Base-by-base conservation (phyloP, 2,329 filamentous ascomycete genomes). In the Pseudopithomyces maydicus region DNA sequence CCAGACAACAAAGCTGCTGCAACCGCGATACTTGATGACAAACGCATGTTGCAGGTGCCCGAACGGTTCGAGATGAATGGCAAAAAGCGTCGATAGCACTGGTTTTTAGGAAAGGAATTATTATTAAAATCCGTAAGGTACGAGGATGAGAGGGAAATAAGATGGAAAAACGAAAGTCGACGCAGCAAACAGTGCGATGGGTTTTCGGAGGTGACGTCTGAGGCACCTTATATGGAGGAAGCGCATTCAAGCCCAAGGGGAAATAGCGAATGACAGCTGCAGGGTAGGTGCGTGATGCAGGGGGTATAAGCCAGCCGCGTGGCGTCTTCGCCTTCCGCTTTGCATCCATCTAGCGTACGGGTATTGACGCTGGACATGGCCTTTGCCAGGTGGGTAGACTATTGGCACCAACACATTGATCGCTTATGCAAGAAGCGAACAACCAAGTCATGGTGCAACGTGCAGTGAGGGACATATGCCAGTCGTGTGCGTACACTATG, bases 1-100 rank as follows among this genome's bases (percentile, higher is more conserved):
- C 76, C 74, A 38, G 79, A 75, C 51, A 82, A 49, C 17, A 77
- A 60, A 42, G 73, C 70, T 36, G 74, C 72, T 35, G 76, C 64
- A 62, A 74, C 75, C 52, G 77, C 42, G 38, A 77, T n/a, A 20
- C 68, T 64, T 20, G 73, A 64, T 42, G 68, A 66, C 58, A 73
- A 64, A 15, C 71, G 73, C 76, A 77, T 78, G 29, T 36, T 68
- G 51, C 41, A 46, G 52, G 15, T 39, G 43, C 54, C 50, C n/a
- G 45, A 42, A 44, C 26, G 15, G n/a, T 23, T 23, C 55, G 55
- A 32, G 39, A 33, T 52, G 19, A 44, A 44, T 47, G 39, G 32
- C 20, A 51, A 46, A 14, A 35, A 42, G 47, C 48, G 42, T 26
- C 17, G 41, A 23, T 11, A 20, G 45, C 12, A 20, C 11, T 32